A percentile compares a stretch with the other conserved stretches of the same genome.
These are phyloP conservation scores for Cordia subcordata DNA, from an alignment of 257 asterid species.

Conservation along the genomic window DNA sequence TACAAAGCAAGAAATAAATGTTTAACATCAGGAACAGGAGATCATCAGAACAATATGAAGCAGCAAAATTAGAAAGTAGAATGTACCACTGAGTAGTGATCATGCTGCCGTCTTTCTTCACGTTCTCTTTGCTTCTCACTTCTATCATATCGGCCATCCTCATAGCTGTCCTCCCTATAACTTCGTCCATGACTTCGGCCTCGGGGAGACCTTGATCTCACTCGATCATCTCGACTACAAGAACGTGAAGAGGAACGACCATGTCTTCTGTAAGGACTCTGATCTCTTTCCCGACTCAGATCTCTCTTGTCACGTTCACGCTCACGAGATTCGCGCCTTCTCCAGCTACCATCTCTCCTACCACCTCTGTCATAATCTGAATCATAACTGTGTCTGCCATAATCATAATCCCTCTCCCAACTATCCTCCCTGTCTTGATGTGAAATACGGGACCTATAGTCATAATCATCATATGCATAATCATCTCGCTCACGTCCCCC, in stretches of 20 bases:
- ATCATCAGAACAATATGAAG: conserved; percentile 4
- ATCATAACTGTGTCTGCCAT: conserved; percentile 77
- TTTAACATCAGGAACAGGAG: conserved; percentile 18
- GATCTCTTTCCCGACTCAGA: conserved; percentile 76
- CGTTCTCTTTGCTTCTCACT: conserved; percentile 76
- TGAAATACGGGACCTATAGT: conserved; percentile 57
- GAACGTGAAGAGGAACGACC: conserved; percentile 71
- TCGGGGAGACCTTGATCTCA: conserved; percentile 90
- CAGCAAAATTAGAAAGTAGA: conserved; percentile 4
- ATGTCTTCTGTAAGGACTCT: conserved; percentile 61
- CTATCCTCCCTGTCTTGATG: conserved; percentile 72
- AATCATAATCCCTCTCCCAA: conserved; percentile 78
- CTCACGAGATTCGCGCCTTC: conserved; percentile 80
- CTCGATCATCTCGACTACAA: conserved; percentile 68
- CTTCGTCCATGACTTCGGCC: conserved; percentile 79
- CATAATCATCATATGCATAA: conserved; percentile 83
- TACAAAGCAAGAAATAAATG: conserved; percentile 24
- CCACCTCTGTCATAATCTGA: conserved; percentile 84
- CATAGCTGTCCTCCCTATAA: conserved; percentile 84
- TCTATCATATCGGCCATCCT: conserved; percentile 65
- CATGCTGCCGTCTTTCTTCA: conserved; percentile 66
- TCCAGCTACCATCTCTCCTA: conserved; percentile 78
- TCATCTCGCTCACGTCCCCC: conserved; percentile 80
- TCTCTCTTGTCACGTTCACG: conserved; percentile 79
- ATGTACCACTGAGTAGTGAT: conserved; percentile 63